Base-by-base conservation (phyloP, 2,329 filamentous ascomycete species). In the Talaromyces rugulosus region DNA sequence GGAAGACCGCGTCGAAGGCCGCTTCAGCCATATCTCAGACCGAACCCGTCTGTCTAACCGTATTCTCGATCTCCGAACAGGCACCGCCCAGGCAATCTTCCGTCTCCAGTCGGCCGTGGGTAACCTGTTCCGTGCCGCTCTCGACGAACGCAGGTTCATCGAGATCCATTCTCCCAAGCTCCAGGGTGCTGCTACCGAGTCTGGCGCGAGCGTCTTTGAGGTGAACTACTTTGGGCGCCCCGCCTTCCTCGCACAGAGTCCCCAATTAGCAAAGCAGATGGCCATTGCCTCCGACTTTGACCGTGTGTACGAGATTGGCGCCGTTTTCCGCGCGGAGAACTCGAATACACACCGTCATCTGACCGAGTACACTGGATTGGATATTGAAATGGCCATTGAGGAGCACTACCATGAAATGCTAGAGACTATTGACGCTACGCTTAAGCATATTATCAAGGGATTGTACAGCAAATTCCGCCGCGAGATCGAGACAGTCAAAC, bases 81-180 rank as follows among this genome's bases (percentile, higher is more conserved):
- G 91, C 0, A 85, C 91, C 0, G 92, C 92, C 56, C 92, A 96
- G 74, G 87, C 89, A 36, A 89, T 96, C 66, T 96, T 96, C 82
- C 89, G 91, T 63, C 87, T 96, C 56, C 91, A 95, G 67, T 89
- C 92, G 4, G 88, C 87, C 30, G 86, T 96, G 61, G 88, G 89
- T 68, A 89, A 89, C 68, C 82, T 90, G 30, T 97, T 96, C 83
- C 89, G 93, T 56, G 77, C 83, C 9, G 87, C 89, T 2, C 83
- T 97, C 0, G 89, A 94, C 67, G 81, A 83, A 2, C 82, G 89
- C 65, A 89, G 87, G 16, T 97, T 97, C 73, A 89, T 96, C 63
- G 93, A 97, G 76, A 96, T 97, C 63, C 92, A 96, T 73, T 96
- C 92, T 0, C 93, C 93, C 2, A 97, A 96, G 78, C 81, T 97